Percentiles rank a stretch among this genome's conserved stretches.
Conservation (phyloP, 345 rosid genomes). For the Populus davidiana region DNA sequence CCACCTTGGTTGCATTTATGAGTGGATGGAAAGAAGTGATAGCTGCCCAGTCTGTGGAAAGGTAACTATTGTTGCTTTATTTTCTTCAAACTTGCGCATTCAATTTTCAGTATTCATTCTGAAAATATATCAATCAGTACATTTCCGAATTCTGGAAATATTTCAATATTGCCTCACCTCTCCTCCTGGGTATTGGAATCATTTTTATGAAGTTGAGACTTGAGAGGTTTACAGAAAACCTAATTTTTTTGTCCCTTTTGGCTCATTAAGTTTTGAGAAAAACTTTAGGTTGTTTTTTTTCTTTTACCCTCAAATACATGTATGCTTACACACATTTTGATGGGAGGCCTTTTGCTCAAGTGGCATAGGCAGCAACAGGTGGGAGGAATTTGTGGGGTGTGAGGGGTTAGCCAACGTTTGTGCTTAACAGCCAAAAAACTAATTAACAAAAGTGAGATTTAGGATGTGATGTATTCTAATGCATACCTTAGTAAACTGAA, state of each 20-base stretch:
- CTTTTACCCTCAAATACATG: no score
- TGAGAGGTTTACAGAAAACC: neutral
- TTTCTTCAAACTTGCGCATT: neutral
- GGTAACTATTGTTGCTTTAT: constrained; percentile 43
- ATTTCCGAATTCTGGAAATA: neutral
- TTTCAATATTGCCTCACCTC: neutral
- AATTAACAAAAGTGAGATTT: neutral
- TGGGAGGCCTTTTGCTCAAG: neutral
- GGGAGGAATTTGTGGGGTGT: neutral
- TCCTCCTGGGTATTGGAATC: neutral
- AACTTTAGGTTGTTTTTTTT: neutral
- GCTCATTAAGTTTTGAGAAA: neutral
- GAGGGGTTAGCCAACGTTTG: neutral
- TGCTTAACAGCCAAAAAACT: neutral
- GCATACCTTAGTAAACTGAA: neutral
- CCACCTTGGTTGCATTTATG: constrained; percentile 98
- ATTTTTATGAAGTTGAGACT: neutral
- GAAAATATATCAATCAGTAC: neutral
- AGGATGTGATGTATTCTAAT: neutral
- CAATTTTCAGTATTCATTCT: neutral
- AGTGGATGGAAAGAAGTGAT: constrained; percentile 99
- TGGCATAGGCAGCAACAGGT: neutral
- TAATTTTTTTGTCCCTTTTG: neutral
- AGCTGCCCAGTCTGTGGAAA: constrained; percentile 96
- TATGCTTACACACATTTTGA: no score